Evolutionary conservation across 495 filamentous ascomycete genomes (phyloP).

Genomic region (Podospora didyma): DNA sequence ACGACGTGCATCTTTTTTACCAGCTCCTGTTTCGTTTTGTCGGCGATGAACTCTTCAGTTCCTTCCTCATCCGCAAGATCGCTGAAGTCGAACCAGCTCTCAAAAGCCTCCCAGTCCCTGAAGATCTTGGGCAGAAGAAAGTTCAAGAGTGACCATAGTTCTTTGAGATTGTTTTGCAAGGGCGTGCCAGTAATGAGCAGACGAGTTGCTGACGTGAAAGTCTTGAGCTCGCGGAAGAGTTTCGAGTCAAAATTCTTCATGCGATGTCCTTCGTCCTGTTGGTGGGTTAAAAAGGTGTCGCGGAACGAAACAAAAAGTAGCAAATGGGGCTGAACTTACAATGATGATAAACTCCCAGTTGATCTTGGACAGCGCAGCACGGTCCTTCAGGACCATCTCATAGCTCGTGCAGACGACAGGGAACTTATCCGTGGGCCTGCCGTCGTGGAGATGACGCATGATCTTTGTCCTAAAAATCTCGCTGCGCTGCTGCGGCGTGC

Average conservation of each 20-base stretch:
- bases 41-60: constrained; percentile 65
- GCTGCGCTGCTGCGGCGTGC: constrained; percentile 66
- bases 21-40: constrained; percentile 75
- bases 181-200: constrained; percentile 94
- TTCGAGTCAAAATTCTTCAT: constrained; percentile 96
- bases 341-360: constrained; percentile 98
- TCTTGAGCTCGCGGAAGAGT: constrained; percentile 80
- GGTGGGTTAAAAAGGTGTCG: constrained; percentile 27
- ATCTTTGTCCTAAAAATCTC: constrained; percentile 64
- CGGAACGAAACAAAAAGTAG: constrained; percentile 6
- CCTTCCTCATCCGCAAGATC: constrained; percentile 72
- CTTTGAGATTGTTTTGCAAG: constrained; percentile 90
- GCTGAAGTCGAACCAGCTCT: constrained; percentile 94
- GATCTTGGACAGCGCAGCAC: constrained; percentile 70
- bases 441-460: constrained; percentile 49
- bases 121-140: constrained; percentile 93
- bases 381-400: constrained; percentile 91
- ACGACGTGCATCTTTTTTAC: constrained; percentile 89
- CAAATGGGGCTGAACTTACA: constrained; percentile 38
- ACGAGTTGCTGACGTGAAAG: constrained; percentile 83
- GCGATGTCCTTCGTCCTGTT: constrained; percentile 82
- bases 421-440: constrained; percentile 57
- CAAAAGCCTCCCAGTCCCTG: constrained; percentile 81
- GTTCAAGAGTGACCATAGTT: constrained; percentile 92
- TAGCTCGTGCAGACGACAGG: constrained; percentile 92